Percentiles rank a stretch among this genome's conserved stretches.
Conservation (phyloP, 2,329 filamentous ascomycete species). For the Phialophora tarda region DNA sequence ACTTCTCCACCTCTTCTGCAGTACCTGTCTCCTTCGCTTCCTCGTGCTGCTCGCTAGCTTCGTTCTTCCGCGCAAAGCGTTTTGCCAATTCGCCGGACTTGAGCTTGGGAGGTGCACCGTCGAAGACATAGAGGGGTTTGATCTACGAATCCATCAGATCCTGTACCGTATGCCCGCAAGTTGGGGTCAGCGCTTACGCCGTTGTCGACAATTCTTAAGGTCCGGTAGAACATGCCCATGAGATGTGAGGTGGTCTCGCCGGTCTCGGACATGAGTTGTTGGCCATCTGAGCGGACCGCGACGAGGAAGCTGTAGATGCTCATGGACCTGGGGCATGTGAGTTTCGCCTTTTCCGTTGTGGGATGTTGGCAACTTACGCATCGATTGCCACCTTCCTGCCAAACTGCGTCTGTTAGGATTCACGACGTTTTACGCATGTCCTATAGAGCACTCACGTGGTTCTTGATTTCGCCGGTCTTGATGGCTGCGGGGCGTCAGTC, state of each 20-base stretch:
- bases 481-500: conserved; percentile 49
- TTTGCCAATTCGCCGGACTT: conserved; percentile 97
- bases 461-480: conserved; percentile 98
- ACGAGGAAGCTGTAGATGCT: conserved; percentile 99
- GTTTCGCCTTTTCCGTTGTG: neutral
- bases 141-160: conserved; percentile 55
- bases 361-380: conserved; percentile 60
- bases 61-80: conserved; percentile 91
- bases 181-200: conserved; percentile 52
- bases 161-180: neutral
- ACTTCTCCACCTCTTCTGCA: conserved; percentile 97
- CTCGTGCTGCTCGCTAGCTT: conserved; percentile 86
- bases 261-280: conserved; percentile 92
- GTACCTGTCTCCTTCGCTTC: conserved; percentile 98
- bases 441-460: conserved; percentile 59
- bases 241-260: conserved; percentile 97
- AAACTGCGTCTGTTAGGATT: conserved; percentile 56
- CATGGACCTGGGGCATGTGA: conserved; percentile 72
- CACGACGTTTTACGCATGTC: neutral
- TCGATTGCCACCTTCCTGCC: conserved; percentile 92
- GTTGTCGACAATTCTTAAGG: conserved; percentile 95
- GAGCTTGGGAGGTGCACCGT: conserved; percentile 93
- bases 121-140: conserved; percentile 97
- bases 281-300: conserved; percentile 92
- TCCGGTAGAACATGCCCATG: conserved; percentile 99